Evolutionary conservation across 2,329 filamentous ascomycete genomes (phyloP).

Genomic region (Diplodia sapinea): DNA sequence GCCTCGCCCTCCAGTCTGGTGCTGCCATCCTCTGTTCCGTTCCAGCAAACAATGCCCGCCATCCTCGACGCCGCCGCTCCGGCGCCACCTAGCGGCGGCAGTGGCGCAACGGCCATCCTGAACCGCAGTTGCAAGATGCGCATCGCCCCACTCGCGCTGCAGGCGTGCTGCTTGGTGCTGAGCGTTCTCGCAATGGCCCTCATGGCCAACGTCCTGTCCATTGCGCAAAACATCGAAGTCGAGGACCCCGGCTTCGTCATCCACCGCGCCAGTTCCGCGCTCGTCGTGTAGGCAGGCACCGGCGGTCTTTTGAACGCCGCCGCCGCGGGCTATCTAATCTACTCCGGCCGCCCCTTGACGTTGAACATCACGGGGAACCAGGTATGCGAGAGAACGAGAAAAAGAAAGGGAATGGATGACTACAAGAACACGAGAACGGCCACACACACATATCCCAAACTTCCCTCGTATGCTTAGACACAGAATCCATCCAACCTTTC

Average conservation of each 20-base stretch:
- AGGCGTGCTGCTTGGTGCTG: not conserved
- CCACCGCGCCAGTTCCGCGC: slow-evolving; percentile 6
- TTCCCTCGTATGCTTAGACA: not conserved
- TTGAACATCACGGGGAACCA: slow-evolving; percentile 9
- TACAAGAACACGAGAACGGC: not conserved
- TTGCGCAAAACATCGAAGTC: not conserved
- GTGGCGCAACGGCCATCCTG: not conserved
- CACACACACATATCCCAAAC: not conserved
- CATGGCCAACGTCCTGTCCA: slow-evolving; percentile 20
- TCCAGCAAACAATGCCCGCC: slow-evolving; percentile 4
- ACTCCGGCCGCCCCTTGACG: not conserved
- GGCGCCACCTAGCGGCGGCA: not conserved
- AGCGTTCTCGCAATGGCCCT: not conserved
- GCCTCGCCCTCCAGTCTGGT: not conserved
- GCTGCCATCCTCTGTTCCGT: not conserved
- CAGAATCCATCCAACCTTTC: not conserved
- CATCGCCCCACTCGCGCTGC: not conserved
- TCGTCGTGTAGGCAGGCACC: slow-evolving; percentile 17
- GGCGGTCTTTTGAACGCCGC: not conserved
- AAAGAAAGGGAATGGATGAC: not conserved
- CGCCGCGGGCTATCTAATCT: not conserved
- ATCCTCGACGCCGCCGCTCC: slow-evolving; percentile 8
- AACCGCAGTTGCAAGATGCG: not conserved
- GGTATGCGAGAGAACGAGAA: not conserved
- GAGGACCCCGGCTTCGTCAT: slow-evolving; percentile 15